phyloP scores from a whole-genome alignment of 75 land plant species.

The Isoetes taiwanensis region DNA sequence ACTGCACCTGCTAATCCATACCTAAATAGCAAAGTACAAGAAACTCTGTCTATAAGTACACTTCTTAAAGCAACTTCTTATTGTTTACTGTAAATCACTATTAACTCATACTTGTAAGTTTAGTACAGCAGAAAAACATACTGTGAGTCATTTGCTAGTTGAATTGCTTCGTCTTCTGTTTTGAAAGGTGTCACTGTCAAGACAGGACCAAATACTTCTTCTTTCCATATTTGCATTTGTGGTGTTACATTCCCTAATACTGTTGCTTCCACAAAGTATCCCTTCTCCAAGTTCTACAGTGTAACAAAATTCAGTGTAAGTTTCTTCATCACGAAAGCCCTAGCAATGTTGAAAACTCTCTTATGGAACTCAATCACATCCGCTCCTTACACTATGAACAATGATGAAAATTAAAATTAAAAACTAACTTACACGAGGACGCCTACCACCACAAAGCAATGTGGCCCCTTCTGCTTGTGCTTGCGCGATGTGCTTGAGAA shows the following conservation, averaged over 20 bases:
- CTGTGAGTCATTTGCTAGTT: slow-evolving; percentile 86
- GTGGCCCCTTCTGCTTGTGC: slow-evolving; percentile 94
- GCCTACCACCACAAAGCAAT: slow-evolving; percentile 73
- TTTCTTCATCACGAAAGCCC: too few relatives aligned
- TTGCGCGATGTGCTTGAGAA: slow-evolving; percentile 50
- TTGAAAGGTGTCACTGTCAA: slow-evolving; percentile 67
- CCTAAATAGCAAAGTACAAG: slow-evolving; percentile 19
- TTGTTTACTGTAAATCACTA: too few relatives aligned
- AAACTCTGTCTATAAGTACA: not conserved
- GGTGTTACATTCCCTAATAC: slow-evolving; percentile 60
- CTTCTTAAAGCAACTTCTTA: not conserved
- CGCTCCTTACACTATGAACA: not conserved
- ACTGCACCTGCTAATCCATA: slow-evolving; percentile 97
- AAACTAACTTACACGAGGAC: slow-evolving; percentile 67
- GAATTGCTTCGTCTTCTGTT: slow-evolving; percentile 89
- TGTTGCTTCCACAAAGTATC: slow-evolving; percentile 73
- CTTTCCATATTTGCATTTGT: slow-evolving; percentile 92
- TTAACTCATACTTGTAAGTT: too few relatives aligned
- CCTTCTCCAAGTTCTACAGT: slow-evolving; percentile 73
- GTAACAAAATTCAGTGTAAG: too few relatives aligned
- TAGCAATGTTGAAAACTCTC: too few relatives aligned
- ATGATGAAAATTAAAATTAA: not conserved
- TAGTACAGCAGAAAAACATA: too few relatives aligned
- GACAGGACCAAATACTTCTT: slow-evolving; percentile 98
- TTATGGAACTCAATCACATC: too few relatives aligned